Conservation (phyloP, 2,329 filamentous ascomycete genomes). For the Pestalotiopsis sp. region DNA sequence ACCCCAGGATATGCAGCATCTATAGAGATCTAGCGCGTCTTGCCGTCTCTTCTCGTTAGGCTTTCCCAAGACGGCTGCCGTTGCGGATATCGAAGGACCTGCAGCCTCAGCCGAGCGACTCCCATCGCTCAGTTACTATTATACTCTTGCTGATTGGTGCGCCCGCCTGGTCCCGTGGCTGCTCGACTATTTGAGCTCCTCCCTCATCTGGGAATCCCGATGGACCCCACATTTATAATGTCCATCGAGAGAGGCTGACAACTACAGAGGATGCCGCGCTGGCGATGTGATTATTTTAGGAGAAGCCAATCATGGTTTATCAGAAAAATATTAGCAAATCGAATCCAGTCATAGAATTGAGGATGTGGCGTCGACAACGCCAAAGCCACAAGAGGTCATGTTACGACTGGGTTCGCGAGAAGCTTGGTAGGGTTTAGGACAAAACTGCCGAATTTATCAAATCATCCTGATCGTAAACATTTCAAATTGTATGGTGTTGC, state of each 20-base stretch:
- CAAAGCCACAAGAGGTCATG: too few species aligned
- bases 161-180: not conserved
- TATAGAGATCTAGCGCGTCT: not conserved
- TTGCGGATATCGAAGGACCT: not conserved
- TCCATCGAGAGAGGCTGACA: not conserved
- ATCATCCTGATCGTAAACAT: too few species aligned
- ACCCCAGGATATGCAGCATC: not conserved
- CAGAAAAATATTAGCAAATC: not conserved
- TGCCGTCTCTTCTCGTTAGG: not conserved
- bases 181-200: not conserved
- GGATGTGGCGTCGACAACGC: too few species aligned
- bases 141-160: not conserved
- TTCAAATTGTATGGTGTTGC: too few species aligned
- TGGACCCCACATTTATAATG: not conserved
- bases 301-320: not conserved
- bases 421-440: too few species aligned
- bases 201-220: not conserved
- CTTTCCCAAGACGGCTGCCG: constrained; percentile 1
- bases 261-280: not conserved
- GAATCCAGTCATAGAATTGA: too few species aligned
- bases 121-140: not conserved
- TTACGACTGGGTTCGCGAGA: too few species aligned
- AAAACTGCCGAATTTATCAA: too few species aligned
- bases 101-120: not conserved
- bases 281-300: not conserved